A percentile compares a stretch with the other conserved stretches of the same genome.
Evolutionary conservation across 108 stramenopile genomes (phyloP).

Genomic region (Nitzschia sp.): DNA sequence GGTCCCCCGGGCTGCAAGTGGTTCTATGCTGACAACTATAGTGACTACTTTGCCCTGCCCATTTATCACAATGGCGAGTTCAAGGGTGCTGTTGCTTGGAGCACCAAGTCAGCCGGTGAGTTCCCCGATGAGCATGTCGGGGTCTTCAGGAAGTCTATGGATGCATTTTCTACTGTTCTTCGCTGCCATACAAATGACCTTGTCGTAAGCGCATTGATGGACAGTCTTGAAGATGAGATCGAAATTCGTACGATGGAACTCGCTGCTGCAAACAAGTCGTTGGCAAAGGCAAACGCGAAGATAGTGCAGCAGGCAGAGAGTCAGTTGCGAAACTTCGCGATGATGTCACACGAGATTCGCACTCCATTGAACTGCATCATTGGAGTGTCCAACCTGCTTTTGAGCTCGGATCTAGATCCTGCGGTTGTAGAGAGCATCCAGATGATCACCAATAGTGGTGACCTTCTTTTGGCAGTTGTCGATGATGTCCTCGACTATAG

Average conservation of each 20-base stretch:
- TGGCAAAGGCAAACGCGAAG: slow-evolving; percentile 24
- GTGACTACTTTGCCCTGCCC: slow-evolving; percentile 10
- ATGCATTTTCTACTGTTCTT: slow-evolving; percentile 1
- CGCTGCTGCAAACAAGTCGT: slow-evolving; percentile 6
- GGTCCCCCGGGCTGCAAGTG: background rate
- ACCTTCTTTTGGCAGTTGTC: slow-evolving; percentile 24
- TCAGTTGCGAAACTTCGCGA: slow-evolving; percentile 33
- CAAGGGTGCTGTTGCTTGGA: slow-evolving; percentile 31
- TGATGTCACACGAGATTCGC: slow-evolving; percentile 33
- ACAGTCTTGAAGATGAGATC: slow-evolving; percentile 19
- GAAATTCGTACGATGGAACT: slow-evolving; percentile 14
- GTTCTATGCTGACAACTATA: slow-evolving; percentile 11
- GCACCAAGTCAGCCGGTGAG: slow-evolving; percentile 17
- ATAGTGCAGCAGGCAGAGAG: slow-evolving; percentile 7
- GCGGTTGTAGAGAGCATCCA: slow-evolving; percentile 16
- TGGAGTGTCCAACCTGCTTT: slow-evolving; percentile 22
- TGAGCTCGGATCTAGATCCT: slow-evolving; percentile 10
- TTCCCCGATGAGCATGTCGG: slow-evolving; percentile 19
- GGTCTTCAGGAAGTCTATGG: slow-evolving; percentile 26
- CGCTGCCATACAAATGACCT: slow-evolving; percentile 11
- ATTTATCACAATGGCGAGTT: slow-evolving; percentile 12
- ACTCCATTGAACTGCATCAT: slow-evolving; percentile 39
- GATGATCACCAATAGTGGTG: slow-evolving; percentile 24
- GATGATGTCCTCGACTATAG: slow-evolving; percentile 38
- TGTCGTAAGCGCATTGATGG: background rate